Percentiles rank a stretch among this genome's conserved stretches.
Conservation (phyloP, 192 early-diverging fungal genomes). For the Rhizophlyctis rosea region DNA sequence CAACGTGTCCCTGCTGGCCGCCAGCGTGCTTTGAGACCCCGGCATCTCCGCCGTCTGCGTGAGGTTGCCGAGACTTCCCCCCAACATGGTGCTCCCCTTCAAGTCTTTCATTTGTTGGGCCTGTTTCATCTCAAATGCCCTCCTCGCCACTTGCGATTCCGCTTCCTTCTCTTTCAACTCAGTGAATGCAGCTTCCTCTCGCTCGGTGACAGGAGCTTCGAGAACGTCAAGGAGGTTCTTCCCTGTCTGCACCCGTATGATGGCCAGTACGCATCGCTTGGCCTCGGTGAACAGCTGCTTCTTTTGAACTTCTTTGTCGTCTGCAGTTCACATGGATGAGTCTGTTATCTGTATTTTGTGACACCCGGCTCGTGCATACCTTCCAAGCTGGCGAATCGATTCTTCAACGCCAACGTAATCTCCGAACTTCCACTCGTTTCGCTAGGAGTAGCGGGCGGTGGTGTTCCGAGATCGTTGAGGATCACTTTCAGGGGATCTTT, state of each 20-base stretch:
- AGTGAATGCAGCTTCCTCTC: slow-evolving; percentile 67
- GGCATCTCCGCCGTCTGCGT: slow-evolving; percentile 13
- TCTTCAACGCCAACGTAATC: slow-evolving; percentile 65
- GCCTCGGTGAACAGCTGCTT: slow-evolving; percentile 81
- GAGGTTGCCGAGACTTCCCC: neutral
- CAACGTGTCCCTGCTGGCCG: slow-evolving; percentile 6
- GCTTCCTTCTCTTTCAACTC: slow-evolving; percentile 25
- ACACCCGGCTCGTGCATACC: neutral
- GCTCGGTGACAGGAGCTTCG: slow-evolving; percentile 63
- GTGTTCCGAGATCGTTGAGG: slow-evolving; percentile 42
- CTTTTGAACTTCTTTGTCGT: slow-evolving; percentile 33
- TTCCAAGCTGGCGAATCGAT: slow-evolving; percentile 59
- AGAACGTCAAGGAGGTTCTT: slow-evolving; percentile 82
- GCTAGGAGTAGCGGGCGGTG: slow-evolving; percentile 26
- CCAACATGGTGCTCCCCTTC: no score
- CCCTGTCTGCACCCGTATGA: slow-evolving; percentile 84
- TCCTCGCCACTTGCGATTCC: slow-evolving; percentile 4
- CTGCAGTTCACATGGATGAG: neutral
- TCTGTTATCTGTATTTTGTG: neutral
- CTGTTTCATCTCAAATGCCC: slow-evolving; percentile 10
- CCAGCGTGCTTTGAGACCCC: slow-evolving; percentile 11
- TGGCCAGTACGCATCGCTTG: slow-evolving; percentile 81
- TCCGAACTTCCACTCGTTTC: slow-evolving; percentile 44
- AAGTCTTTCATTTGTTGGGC: neutral
- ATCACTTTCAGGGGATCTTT: slow-evolving; percentile 47